phyloP scores from a whole-genome alignment of 2,329 filamentous ascomycete species.

The Balansia obtecta region DNA sequence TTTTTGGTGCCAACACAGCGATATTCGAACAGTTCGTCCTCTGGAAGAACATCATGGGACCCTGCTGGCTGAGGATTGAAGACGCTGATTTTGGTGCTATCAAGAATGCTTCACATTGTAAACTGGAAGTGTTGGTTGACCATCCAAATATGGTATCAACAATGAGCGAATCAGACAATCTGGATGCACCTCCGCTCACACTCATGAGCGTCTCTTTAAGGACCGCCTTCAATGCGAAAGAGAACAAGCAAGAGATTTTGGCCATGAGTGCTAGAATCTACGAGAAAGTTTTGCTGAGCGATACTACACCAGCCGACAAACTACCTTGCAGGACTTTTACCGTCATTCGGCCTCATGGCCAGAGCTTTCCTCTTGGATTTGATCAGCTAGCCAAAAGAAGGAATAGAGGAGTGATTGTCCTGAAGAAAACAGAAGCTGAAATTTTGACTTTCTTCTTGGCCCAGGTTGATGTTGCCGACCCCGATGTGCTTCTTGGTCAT shows the following conservation, averaged over 20 bases:
- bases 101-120: constrained; percentile 93
- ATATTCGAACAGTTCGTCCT: constrained; percentile 97
- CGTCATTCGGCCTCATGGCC: constrained; percentile 67
- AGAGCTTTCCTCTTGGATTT: constrained; percentile 75
- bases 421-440: constrained; percentile 74
- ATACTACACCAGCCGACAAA: constrained; percentile 80
- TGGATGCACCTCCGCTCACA: constrained; percentile 77
- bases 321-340: constrained; percentile 87
- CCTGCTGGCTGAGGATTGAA: constrained; percentile 90
- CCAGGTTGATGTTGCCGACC: constrained; percentile 76
- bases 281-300: constrained; percentile 74
- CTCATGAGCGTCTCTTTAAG: constrained; percentile 91
- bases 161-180: constrained; percentile 63
- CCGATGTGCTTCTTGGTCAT: constrained; percentile 88
- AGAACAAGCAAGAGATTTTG: constrained; percentile 93
- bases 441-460: constrained; percentile 83
- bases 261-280: constrained; percentile 87
- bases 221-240: constrained; percentile 77
- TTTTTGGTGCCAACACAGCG: constrained; percentile 87
- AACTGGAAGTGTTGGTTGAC: constrained; percentile 73
- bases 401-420: constrained; percentile 63
- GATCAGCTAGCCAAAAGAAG: constrained; percentile 61
- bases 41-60: constrained; percentile 98
- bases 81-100: constrained; percentile 72
- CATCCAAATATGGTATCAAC: constrained; percentile 66